Percentiles rank a stretch among this genome's conserved stretches.
Conservation (phyloP, 768 basidiomycete genomes). For the Kwoniella dendrophila region DNA sequence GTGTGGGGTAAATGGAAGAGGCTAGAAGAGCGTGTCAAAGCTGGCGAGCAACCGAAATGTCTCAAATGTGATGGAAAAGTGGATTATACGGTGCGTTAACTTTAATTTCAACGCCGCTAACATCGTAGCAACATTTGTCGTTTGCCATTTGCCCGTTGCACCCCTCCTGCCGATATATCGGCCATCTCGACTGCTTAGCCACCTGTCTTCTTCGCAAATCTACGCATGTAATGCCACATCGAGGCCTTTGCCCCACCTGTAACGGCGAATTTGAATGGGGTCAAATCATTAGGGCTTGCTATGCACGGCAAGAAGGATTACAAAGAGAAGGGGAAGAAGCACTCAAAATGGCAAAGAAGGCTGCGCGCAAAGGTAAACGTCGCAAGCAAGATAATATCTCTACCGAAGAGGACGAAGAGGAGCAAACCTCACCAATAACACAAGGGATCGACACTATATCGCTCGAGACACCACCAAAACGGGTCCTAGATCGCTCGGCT, state of each 20-base stretch:
- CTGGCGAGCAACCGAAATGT: conserved; percentile 24
- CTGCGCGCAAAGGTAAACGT: not conserved
- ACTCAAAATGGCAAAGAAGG: conserved; percentile 15
- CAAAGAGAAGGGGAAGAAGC: conserved; percentile 26
- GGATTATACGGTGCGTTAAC: not conserved
- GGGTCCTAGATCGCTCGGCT: conserved; percentile 1
- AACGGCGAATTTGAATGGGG: conserved; percentile 43
- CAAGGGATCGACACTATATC: not conserved
- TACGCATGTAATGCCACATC: conserved; percentile 45
- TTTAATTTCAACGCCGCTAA: not conserved
- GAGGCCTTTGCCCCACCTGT: conserved; percentile 53
- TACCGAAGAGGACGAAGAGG: conserved; percentile 1
- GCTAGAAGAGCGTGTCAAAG: conserved; percentile 6
- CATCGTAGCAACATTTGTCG: conserved; percentile 43
- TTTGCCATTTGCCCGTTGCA: conserved; percentile 48
- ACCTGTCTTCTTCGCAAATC: conserved; percentile 31
- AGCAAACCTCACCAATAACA: not conserved
- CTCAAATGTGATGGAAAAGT: not conserved
- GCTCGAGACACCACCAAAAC: conserved; percentile 13
- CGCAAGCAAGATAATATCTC: not conserved
- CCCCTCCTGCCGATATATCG: conserved; percentile 20
- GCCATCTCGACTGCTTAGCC: conserved; percentile 53
- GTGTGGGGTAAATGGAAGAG: conserved; percentile 45
- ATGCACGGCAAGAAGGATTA: conserved; percentile 44
- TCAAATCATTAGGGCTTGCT: conserved; percentile 54